These are phyloP conservation scores for Rhododendron kiyosumense DNA, from an alignment of 148 eudicot species.

Conservation along the genomic window DNA sequence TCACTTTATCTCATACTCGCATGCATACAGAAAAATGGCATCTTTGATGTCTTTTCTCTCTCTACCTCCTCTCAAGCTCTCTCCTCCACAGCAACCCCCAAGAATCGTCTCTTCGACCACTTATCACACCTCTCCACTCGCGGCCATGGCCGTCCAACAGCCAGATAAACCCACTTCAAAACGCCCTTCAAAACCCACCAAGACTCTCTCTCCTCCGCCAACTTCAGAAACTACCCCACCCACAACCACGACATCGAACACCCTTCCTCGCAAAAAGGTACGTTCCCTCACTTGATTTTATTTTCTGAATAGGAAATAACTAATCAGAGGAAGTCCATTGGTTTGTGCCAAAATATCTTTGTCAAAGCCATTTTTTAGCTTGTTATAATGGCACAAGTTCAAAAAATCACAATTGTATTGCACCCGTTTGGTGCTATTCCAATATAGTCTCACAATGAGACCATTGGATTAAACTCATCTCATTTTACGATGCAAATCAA, in stretches of 20 bases:
- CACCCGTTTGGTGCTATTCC: background rate
- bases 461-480: background rate
- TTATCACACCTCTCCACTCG: background rate
- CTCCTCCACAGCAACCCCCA: background rate
- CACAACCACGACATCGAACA: background rate
- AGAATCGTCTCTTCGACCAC: background rate
- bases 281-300: background rate
- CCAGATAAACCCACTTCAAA: slow-evolving; percentile 2
- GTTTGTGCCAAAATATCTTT: background rate
- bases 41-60: background rate
- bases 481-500: background rate
- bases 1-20: background rate
- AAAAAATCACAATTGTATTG: background rate
- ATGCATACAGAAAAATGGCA: background rate
- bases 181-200: slow-evolving; percentile 8
- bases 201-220: background rate
- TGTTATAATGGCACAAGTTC: background rate
- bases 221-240: background rate
- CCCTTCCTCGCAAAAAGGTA: slow-evolving; percentile 16
- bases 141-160: slow-evolving; percentile 8
- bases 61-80: background rate
- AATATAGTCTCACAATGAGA: background rate
- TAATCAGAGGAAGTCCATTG: background rate
- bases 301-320: background rate
- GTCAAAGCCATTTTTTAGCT: background rate